A percentile compares a stretch with the other conserved stretches of the same genome.
These are phyloP conservation scores for Dissophora ornata DNA, from an alignment of 192 early-diverging fungal species.

Conservation along the genomic window DNA sequence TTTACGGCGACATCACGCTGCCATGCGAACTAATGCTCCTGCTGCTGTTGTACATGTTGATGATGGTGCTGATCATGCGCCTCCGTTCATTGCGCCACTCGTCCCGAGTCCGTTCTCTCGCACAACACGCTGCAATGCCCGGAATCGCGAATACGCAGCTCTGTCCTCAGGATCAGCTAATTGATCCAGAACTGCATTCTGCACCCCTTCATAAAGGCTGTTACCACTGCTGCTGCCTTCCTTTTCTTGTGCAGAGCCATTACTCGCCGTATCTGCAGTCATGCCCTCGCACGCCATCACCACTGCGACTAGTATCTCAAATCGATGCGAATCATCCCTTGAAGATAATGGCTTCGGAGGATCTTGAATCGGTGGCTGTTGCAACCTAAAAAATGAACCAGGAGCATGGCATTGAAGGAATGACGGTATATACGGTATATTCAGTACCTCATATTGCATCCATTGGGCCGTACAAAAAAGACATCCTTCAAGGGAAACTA, in stretches of 20 bases:
- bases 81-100: background rate
- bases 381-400: background rate
- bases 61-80: background rate
- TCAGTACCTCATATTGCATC: too few relatives aligned
- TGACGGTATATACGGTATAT: too few relatives aligned
- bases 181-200: slow-evolving; percentile 10
- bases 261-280: too few relatives aligned
- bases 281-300: slow-evolving; percentile 8
- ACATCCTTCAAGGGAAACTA: too few relatives aligned
- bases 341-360: background rate
- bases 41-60: background rate
- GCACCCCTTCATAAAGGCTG: background rate
- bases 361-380: background rate
- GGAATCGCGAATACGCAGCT: slow-evolving; percentile 13
- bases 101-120: slow-evolving; percentile 2
- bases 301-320: slow-evolving; percentile 11
- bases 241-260: too few relatives aligned
- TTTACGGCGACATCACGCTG: too few relatives aligned
- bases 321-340: background rate
- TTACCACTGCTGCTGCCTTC: background rate
- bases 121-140: slow-evolving; percentile 13
- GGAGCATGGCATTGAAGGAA: too few relatives aligned
- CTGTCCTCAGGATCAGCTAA: slow-evolving; percentile 2
- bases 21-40: too few relatives aligned
- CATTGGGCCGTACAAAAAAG: too few relatives aligned